Percentiles rank a stretch among this genome's conserved stretches.
Conservation (phyloP, 1,139 yeast genomes). For the Scheffersomyces stambukii region DNA sequence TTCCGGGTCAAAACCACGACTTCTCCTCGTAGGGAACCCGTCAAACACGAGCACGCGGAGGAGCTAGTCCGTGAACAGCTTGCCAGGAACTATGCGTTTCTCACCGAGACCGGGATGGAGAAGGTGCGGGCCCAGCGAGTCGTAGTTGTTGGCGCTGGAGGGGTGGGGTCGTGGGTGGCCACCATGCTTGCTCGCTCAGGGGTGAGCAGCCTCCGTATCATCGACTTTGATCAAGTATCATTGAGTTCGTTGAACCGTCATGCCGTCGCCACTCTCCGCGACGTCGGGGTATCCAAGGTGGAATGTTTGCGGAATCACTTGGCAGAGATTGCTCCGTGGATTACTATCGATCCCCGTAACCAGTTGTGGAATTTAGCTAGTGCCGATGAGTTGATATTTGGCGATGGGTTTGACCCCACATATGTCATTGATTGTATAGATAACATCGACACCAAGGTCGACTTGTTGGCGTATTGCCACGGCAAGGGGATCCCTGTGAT, state of each 20-base stretch:
- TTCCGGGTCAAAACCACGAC: constrained; percentile 3
- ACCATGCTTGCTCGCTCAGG: constrained; percentile 93
- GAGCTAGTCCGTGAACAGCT: constrained; percentile 83
- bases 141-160: constrained; percentile 96
- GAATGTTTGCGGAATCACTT: constrained; percentile 67
- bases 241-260: constrained; percentile 89
- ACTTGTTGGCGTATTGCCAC: constrained; percentile 71
- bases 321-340: constrained; percentile 84
- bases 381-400: constrained; percentile 56
- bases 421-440: constrained; percentile 93
- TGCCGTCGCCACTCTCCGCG: constrained; percentile 82
- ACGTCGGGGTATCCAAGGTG: constrained; percentile 90
- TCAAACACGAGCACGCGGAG: constrained; percentile 47
- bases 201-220: constrained; percentile 67
- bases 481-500: constrained; percentile 57
- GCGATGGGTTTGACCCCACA: constrained; percentile 55
- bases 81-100: constrained; percentile 88
- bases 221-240: constrained; percentile 95
- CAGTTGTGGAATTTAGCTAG: constrained; percentile 69
- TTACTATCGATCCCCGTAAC: constrained; percentile 69
- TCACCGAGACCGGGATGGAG: constrained; percentile 81
- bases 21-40: too few relatives aligned
- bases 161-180: constrained; percentile 96
- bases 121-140: constrained; percentile 70
- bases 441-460: constrained; percentile 92